phyloP scores from a whole-genome alignment of 2,329 filamentous ascomycete genomes.

The Botryotinia globosa region DNA sequence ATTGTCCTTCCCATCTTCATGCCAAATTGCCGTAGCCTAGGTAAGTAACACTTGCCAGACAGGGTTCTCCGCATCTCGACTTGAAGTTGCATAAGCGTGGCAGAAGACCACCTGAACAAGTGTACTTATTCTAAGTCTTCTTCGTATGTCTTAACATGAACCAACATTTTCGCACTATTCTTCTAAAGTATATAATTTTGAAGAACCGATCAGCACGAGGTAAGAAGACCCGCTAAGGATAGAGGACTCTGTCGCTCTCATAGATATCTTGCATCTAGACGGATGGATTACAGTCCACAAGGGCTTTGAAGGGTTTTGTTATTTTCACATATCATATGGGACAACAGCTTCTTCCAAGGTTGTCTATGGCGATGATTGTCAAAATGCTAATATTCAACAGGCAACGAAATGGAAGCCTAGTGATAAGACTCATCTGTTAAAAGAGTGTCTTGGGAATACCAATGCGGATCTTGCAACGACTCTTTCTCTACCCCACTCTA shows the following conservation, averaged over 20 bases:
- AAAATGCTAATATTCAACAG: too few relatives aligned
- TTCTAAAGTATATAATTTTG: too few relatives aligned
- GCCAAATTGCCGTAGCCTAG: too few relatives aligned
- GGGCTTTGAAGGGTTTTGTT: too few relatives aligned
- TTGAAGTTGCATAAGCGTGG: neutral
- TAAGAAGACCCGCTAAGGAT: neutral
- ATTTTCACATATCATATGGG: too few relatives aligned
- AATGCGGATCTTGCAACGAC: neutral
- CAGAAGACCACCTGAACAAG: neutral
- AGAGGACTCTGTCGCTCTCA: neutral
- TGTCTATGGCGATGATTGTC: neutral
- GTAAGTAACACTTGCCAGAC: neutral
- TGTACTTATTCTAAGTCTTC: neutral
- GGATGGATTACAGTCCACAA: neutral
- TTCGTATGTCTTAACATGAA: neutral
- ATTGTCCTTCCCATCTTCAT: too few relatives aligned
- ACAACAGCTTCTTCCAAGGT: neutral
- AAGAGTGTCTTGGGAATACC: neutral
- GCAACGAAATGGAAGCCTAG: neutral
- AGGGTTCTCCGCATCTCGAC: neutral
- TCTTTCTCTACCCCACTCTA: neutral
- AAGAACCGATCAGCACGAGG: neutral
- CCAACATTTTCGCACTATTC: neutral
- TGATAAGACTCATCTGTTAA: neutral
- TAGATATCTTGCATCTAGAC: neutral